Evolutionary conservation across 1,284 basidiomycete genomes (phyloP), one percentile per base, ranked within the genome.

Genomic region (Microbotryum intermedium): DNA sequence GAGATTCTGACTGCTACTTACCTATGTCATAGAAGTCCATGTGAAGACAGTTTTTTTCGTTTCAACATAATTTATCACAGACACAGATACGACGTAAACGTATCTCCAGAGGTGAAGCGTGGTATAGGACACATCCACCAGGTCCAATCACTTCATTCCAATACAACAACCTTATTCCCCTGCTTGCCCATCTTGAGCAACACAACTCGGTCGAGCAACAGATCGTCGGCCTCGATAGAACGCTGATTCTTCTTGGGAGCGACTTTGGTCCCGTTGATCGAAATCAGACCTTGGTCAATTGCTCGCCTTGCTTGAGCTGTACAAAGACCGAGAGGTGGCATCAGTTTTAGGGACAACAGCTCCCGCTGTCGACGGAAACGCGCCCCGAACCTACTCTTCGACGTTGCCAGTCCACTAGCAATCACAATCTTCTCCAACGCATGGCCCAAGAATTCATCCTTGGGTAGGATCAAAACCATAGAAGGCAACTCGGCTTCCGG

Each of bases 141-240:
- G n/a, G 9, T 16, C n/a, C 25, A n/a, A n/a, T 51, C 26, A 21
- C n/a, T n/a, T 54, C 34, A 68, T 51, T 66, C 60, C 20, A 68
- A 10, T 45, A 66, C n/a, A 5, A 68, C 61, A 13, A 58, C 61
- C 48, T 58, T 66, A 55, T 85, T 78, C 55, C 84, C 86, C 64
- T 85, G 83, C 74, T 85, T 89, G 6, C 90, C 90, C 34, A 83
- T 81, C 52, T 86, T 80, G 25, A 93, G 67, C 58, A 93, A 80
- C 11, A 81, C 82, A 7, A 92, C 71, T 45, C 79, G 79, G 11
- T 76, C 78, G 66, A 85, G 84, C 18, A 92, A 76, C 43, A 93
- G 76, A 66, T 85, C 79, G 0, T 68, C 68, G 25, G 68, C 65
- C n/a, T 72, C 63, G 21, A 89, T 67, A 39, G 62, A 65, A 8